Evolutionary conservation across 2,329 filamentous ascomycete species (phyloP).

Genomic region (Fusarium sp.): DNA sequence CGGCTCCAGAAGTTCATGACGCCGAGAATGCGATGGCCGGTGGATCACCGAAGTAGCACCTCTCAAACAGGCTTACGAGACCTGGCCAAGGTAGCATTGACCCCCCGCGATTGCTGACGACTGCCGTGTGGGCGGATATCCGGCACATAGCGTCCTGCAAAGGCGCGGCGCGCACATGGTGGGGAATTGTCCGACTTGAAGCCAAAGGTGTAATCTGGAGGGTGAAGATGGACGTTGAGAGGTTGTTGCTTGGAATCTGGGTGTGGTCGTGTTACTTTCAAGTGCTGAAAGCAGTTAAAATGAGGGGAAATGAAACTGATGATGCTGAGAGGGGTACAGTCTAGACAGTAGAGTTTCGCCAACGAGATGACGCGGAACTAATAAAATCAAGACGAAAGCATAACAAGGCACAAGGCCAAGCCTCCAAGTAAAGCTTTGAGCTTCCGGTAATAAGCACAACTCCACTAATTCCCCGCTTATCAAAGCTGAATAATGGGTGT

Average conservation of each 20-base stretch:
- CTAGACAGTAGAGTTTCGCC: neutral
- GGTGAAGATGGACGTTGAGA: neutral
- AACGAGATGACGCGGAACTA: neutral
- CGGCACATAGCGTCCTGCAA: constrained; percentile 28
- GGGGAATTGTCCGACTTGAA: neutral
- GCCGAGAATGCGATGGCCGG: constrained; percentile 35
- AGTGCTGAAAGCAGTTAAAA: neutral
- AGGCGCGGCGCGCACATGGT: neutral
- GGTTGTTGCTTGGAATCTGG: neutral
- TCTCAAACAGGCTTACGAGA: constrained; percentile 2
- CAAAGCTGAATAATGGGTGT: neutral
- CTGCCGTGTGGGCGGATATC: constrained; percentile 21
- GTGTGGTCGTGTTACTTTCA: neutral
- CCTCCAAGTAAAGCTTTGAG: neutral
- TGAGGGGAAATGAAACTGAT: neutral
- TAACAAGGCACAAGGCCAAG: neutral
- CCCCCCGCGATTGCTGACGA: constrained; percentile 1
- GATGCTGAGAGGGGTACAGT: neutral
- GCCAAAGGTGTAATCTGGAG: neutral
- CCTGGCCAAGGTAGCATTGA: constrained; percentile 24
- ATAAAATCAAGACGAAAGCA: neutral
- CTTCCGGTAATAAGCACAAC: neutral
- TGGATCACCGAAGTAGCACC: constrained; percentile 30
- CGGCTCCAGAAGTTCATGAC: constrained; percentile 7
- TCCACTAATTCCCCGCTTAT: neutral